Evolutionary conservation across 1,139 yeast genomes (phyloP).

Genomic region (Taphrina confusa): DNA sequence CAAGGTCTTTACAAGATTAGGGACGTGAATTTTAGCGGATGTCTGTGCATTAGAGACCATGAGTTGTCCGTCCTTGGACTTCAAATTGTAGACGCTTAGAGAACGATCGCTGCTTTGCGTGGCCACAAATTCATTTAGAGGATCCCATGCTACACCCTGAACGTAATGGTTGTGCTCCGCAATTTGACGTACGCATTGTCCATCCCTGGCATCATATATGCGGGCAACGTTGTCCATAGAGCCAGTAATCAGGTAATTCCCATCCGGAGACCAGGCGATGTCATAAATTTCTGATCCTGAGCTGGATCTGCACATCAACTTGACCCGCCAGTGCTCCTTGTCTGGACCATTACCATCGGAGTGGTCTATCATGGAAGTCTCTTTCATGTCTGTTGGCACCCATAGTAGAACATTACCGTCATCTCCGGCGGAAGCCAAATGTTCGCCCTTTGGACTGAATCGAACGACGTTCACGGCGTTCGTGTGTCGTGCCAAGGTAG

Average conservation of each 20-base stretch:
- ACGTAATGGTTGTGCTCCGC: conserved; percentile 83
- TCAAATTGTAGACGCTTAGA: conserved; percentile 58
- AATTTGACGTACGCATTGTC: conserved; percentile 58
- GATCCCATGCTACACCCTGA: conserved; percentile 97
- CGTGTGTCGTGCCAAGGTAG: conserved; percentile 82
- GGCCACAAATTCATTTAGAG: conserved; percentile 68
- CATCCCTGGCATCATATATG: conserved; percentile 56
- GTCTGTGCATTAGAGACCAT: conserved; percentile 30
- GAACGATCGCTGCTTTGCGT: conserved; percentile 91
- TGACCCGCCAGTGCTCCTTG: conserved; percentile 70
- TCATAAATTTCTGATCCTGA: conserved; percentile 78
- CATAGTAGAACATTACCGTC: conserved; percentile 87
- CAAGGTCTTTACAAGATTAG: conserved; percentile 24
- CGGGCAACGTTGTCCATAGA: conserved; percentile 86
- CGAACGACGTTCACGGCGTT: conserved; percentile 93
- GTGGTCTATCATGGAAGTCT: conserved; percentile 41
- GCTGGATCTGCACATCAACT: conserved; percentile 59
- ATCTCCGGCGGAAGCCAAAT: conserved; percentile 87
- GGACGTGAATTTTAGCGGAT: conserved; percentile 27
- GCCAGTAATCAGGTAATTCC: conserved; percentile 74
- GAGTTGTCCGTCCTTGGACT: conserved; percentile 38
- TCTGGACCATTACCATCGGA: conserved; percentile 55
- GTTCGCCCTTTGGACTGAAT: conserved; percentile 63
- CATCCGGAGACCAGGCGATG: conserved; percentile 86
- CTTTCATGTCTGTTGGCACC: conserved; percentile 57